Evolutionary conservation across 805 yeast species (phyloP), one percentile per base, ranked within the genome.

Genomic region (Danielozyma ontarioensis): DNA sequence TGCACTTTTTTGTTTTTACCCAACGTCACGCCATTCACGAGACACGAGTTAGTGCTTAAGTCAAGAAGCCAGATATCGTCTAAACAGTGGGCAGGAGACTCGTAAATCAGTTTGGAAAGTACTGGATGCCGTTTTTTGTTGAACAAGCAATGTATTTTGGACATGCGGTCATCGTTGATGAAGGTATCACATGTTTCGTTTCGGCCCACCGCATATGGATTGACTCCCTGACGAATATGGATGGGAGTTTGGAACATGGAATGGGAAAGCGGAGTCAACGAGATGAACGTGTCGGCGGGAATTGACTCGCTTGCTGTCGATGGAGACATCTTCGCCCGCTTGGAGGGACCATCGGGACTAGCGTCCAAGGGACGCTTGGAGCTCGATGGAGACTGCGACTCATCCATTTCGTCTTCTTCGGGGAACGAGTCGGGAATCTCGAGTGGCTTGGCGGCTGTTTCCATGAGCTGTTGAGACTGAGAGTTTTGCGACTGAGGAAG

Each of bases 51-150:
- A 0, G 94, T 76, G 35, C 93, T 82, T 40, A 68, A 74, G 45
- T 88, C 96, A 29, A 84, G 58, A 19, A 89, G 61, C 94, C 95
- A 87, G 12, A 84, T 66, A 50, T 80, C 88, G 36, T 80, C 84
- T 5, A 79, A 58, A 37, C 81, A 80, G 57, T 76, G 81, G 0
- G 87, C 88, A 0, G 89, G 87, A 7, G 83, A 75, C 44, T 80
- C 86, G 49, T 64, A 75, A 3, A 80, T 68, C 5, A 61, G 53
- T 21, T 77, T 66, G 19, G 66, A 62, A 6, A 48, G 44, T 3
- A 76, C 72, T 0, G 78, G 78, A 49, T 81, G 86, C 37, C 87
- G 65, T 38, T 77, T 72, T 47, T 76, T 76, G 34, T 68, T 47
- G 11, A 90, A 64, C 19, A 78, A 61, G 55, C 96, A 88, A 57